Percentiles rank a stretch among this genome's conserved stretches.
Conservation (phyloP, 805 yeast species). For the Hanseniaspora lindneri region DNA sequence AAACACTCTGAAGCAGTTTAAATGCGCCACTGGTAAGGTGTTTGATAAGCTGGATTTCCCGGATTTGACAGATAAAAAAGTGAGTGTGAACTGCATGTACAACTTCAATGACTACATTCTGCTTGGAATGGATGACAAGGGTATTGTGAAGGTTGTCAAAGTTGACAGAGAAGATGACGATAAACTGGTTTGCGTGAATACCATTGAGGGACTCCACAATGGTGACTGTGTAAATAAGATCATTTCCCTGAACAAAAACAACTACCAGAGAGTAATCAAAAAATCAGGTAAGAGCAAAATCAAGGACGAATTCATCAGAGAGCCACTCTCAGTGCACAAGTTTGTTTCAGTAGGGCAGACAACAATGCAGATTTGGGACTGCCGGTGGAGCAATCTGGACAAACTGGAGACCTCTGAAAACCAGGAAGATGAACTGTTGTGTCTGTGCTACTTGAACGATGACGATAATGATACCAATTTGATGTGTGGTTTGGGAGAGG, state of each 20-base stretch:
- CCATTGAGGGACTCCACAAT: slow-evolving; percentile 14
- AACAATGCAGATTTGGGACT: slow-evolving; percentile 64
- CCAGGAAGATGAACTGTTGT: slow-evolving; percentile 84
- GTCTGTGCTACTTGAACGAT: slow-evolving; percentile 57
- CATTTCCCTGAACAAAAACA: background rate
- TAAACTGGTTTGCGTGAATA: slow-evolving; percentile 2
- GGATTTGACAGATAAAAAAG: background rate
- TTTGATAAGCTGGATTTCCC: slow-evolving; percentile 36
- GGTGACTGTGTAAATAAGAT: slow-evolving; percentile 70
- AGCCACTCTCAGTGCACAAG: slow-evolving; percentile 50
- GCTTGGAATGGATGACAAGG: slow-evolving; percentile 34
- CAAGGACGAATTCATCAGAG: slow-evolving; percentile 26
- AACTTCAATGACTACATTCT: slow-evolving; percentile 10
- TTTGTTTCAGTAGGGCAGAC: slow-evolving; percentile 74
- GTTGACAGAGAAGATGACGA: slow-evolving; percentile 26
- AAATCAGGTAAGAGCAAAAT: slow-evolving; percentile 4
- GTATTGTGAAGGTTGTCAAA: slow-evolving; percentile 47
- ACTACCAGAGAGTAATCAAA: slow-evolving; percentile 43
- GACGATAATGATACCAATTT: slow-evolving; percentile 46
- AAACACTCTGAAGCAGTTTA: slow-evolving; percentile 62
- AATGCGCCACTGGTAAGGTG: slow-evolving; percentile 64
- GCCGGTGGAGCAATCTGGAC: slow-evolving; percentile 37
- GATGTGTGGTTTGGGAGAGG: slow-evolving; percentile 83
- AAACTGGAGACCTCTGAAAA: slow-evolving; percentile 60
- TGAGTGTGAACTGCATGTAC: slow-evolving; percentile 6